Conservation (phyloP, 2,329 filamentous ascomycete genomes). For the Trichophyton rubrum region DNA sequence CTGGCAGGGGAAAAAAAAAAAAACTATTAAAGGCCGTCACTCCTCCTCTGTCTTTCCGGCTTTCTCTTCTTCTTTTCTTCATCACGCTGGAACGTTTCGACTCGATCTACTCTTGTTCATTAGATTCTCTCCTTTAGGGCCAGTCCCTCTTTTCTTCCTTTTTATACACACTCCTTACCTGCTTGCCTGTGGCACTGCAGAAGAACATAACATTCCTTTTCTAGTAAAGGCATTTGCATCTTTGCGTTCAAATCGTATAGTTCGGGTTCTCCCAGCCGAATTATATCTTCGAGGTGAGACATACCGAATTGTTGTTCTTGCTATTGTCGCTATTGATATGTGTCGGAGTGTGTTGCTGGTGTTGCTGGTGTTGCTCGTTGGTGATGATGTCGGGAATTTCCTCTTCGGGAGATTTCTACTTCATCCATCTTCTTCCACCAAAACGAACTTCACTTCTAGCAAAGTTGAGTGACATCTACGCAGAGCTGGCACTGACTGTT, state of each 20-base stretch:
- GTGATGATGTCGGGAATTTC: not conserved
- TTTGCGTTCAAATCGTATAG: not conserved
- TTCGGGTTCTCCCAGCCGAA: not conserved
- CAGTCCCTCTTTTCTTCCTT: slow-evolving; percentile 7
- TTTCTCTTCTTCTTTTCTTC: slow-evolving; percentile 3
- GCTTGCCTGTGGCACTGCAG: slow-evolving; percentile 4
- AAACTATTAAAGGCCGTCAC: not conserved
- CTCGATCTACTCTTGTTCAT: slow-evolving; percentile 3
- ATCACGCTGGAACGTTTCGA: slow-evolving; percentile 9
- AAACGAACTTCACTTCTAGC: not conserved
- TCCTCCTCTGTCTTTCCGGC: not conserved
- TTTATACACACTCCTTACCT: slow-evolving; percentile 1
- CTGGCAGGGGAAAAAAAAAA: not conserved
- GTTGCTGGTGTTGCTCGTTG: not conserved
- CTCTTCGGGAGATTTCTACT: not conserved
- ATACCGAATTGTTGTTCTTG: not conserved
- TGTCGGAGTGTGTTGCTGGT: not conserved
- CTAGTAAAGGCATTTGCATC: not conserved
- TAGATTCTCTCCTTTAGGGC: slow-evolving; percentile 5
- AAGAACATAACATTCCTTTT: slow-evolving; percentile 1
- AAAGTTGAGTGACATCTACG: not conserved
- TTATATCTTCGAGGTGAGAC: not conserved
- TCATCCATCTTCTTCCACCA: not conserved
- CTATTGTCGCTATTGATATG: not conserved
- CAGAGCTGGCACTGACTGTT: not conserved